A percentile compares a stretch with the other conserved stretches of the same genome.
These are phyloP conservation scores for Mortierella sp. DNA, from an alignment of 371 early-diverging fungal genomes.

Conservation along the genomic window DNA sequence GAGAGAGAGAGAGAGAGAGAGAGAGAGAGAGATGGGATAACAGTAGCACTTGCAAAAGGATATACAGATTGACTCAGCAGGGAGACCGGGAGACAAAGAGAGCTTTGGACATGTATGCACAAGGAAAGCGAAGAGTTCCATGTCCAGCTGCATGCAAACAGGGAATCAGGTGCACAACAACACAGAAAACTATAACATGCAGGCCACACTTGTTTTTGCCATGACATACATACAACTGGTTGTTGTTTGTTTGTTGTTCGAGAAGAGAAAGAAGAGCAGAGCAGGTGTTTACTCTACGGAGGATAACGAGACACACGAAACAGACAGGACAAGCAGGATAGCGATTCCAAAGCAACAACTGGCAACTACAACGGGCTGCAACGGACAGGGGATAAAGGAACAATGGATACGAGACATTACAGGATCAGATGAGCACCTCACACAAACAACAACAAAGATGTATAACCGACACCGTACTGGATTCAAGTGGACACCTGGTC, in stretches of 20 bases:
- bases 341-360: neutral
- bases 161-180: neutral
- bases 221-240: neutral
- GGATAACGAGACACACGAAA: neutral
- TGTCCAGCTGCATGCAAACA: neutral
- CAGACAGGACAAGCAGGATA: neutral
- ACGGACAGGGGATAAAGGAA: neutral
- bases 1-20: too few species aligned
- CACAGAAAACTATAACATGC: conserved; percentile 3
- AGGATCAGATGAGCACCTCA: conserved; percentile 30
- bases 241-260: neutral
- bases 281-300: conserved; percentile 5
- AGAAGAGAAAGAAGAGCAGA: neutral
- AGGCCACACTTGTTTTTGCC: neutral
- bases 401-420: neutral
- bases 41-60: neutral
- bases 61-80: neutral
- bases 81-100: neutral
- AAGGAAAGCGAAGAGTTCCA: neutral
- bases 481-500: too few species aligned
- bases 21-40: conserved; percentile 1
- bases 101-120: neutral
- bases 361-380: neutral
- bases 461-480: neutral
- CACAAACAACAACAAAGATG: neutral